Evolutionary conservation across 495 filamentous ascomycete species (phyloP).

Genomic region (Xeromyces bisporus): DNA sequence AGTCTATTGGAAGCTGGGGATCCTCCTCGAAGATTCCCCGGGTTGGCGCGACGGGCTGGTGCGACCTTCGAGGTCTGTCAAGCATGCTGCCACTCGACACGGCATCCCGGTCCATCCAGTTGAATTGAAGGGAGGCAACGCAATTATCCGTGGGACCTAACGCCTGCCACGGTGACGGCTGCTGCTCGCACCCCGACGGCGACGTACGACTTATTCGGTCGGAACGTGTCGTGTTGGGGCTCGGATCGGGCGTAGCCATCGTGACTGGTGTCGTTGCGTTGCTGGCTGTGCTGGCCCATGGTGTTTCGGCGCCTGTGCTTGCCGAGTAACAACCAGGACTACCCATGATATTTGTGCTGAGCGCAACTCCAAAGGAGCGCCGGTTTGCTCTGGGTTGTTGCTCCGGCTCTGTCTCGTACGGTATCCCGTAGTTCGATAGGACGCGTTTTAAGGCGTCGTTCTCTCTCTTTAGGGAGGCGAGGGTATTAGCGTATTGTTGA

Average conservation of each 20-base stretch:
- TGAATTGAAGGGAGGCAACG: too few relatives aligned
- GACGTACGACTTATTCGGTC: too few relatives aligned
- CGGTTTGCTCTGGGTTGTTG: not conserved
- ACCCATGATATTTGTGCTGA: too few relatives aligned
- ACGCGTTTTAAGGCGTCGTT: conserved; percentile 63
- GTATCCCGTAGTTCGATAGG: conserved; percentile 55
- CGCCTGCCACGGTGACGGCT: too few relatives aligned
- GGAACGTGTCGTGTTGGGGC: conserved; percentile 17
- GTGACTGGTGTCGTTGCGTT: conserved; percentile 27
- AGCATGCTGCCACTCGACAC: too few relatives aligned
- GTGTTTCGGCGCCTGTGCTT: too few relatives aligned
- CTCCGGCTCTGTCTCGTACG: conserved; percentile 27
- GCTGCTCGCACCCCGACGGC: too few relatives aligned
- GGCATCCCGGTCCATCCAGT: conserved; percentile 13
- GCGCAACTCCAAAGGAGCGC: too few relatives aligned
- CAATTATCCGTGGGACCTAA: too few relatives aligned
- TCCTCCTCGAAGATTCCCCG: conserved; percentile 54
- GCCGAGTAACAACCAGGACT: too few relatives aligned
- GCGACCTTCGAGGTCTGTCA: conserved; percentile 11
- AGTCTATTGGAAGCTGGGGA: conserved; percentile 74
- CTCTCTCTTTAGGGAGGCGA: conserved; percentile 33
- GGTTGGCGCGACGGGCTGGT: conserved; percentile 20
- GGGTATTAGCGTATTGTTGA: conserved; percentile 26
- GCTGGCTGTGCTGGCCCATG: too few relatives aligned
- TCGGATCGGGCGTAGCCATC: conserved; percentile 18